Base-by-base conservation (phyloP, 1,284 basidiomycete species). In the Wolfiporia cocos region DNA sequence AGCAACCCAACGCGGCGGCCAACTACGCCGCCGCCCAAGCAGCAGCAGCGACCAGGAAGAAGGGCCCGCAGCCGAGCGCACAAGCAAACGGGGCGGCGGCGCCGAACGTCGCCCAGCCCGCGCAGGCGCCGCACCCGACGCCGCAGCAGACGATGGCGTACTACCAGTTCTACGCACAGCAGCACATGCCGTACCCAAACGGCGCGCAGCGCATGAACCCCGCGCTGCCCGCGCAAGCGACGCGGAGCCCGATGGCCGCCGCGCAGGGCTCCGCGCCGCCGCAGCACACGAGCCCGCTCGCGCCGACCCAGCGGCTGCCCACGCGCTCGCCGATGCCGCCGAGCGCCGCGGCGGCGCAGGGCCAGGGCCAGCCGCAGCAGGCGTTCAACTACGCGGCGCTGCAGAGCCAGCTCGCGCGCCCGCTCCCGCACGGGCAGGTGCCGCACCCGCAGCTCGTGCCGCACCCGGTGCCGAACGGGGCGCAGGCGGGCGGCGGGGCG, bases 211-310 rank as follows among this genome's bases (percentile, higher is more conserved):
- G 38, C 10, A 20, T 43, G 3, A 36, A 38, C 17, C 47, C 48
- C 22, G 22, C 42, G 2, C 53, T 44, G 33, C 44, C 30, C 14
- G 47, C 48, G 12, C 34, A 47, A 4, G 46, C 44, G 7, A 34
- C 39, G 12, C 49, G 52, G 6, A 48, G 46, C 17, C 48, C 48
- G 14, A 50, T 47, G 39, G 38, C 44, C 4, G 37, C 41, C 14
- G 41, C 34, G 11, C 45, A 45, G 20, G 42, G 43, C 1, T 44
- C 40, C 3, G 45, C 46, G 5, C 43, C 42, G 18, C 41, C 40
- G 15, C 52, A 49, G 34, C 53, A 51, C 23, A 55, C 41, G 34
- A 62, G 58, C 43, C 58, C 60, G 10, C 46, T 59, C 45, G 51
- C 50, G n/a, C 40, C 47, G 17, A 53, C 41, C 24, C 53, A 46